Evolutionary conservation across 2,329 filamentous ascomycete species (phyloP).

Genomic region (Ophiocordyceps camponoti-saundersi): DNA sequence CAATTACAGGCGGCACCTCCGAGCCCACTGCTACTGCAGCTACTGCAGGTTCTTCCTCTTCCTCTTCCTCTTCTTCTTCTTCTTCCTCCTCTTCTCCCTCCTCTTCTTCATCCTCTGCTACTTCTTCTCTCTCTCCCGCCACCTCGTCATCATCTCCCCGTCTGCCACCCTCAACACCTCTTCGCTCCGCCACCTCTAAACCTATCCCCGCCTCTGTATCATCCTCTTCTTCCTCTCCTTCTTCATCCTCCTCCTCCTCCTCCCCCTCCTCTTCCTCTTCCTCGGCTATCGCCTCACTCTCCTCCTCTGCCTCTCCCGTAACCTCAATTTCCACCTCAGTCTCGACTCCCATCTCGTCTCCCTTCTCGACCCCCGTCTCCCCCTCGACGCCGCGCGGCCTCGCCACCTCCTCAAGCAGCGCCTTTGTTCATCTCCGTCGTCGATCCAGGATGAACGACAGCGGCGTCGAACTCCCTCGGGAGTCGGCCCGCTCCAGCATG

Average conservation of each 20-base stretch:
- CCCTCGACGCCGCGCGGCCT: not conserved
- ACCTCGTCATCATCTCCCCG: not conserved
- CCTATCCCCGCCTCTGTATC: not conserved
- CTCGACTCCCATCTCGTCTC: not conserved
- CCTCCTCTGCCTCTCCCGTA: not conserved
- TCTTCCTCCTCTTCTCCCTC: not conserved
- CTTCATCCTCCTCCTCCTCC: not conserved
- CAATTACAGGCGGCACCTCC: not conserved
- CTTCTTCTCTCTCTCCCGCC: not conserved
- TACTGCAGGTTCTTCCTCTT: too few species aligned
- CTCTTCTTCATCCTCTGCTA: not conserved
- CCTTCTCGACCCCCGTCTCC: not conserved
- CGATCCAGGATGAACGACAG: slow-evolving; percentile 15
- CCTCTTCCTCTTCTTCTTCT: not conserved
- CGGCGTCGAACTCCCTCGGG: slow-evolving; percentile 12
- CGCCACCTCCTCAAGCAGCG: slow-evolving; percentile 2
- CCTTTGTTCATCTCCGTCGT: slow-evolving; percentile 3
- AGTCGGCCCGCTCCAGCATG: slow-evolving; percentile 13
- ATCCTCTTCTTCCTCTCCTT: not conserved
- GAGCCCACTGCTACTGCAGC: not conserved
- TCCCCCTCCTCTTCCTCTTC: not conserved
- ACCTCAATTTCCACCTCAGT: not conserved
- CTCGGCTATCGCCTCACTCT: not conserved
- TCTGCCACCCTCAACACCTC: not conserved
- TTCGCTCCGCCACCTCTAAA: too few species aligned